These are phyloP conservation scores for Pyrenophora graminea DNA, from an alignment of 2,329 filamentous ascomycete species.

Conservation along the genomic window DNA sequence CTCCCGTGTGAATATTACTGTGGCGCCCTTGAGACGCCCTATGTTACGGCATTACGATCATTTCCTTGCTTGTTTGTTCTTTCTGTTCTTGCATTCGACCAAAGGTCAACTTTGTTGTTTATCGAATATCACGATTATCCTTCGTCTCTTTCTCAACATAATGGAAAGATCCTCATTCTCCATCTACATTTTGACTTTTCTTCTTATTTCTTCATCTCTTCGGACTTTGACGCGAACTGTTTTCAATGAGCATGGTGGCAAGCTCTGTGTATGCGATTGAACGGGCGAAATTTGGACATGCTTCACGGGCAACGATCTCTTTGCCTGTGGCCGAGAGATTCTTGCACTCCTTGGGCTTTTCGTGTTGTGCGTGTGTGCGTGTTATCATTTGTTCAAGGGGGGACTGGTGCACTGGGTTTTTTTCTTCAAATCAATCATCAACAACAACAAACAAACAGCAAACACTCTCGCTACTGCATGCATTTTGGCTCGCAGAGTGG, in stretches of 20 bases:
- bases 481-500: slow-evolving; percentile 9
- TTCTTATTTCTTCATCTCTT: not conserved
- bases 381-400: slow-evolving; percentile 14
- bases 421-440: slow-evolving; percentile 1
- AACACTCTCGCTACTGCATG: slow-evolving; percentile 13
- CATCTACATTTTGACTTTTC: slow-evolving; percentile 27
- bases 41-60: slow-evolving; percentile 45
- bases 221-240: slow-evolving; percentile 33
- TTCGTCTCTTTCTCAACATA: slow-evolving; percentile 33
- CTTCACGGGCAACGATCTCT: slow-evolving; percentile 37
- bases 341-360: slow-evolving; percentile 41
- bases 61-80: slow-evolving; percentile 34
- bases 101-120: slow-evolving; percentile 23
- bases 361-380: slow-evolving; percentile 12
- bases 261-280: slow-evolving; percentile 26
- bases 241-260: slow-evolving; percentile 43
- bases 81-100: slow-evolving; percentile 33
- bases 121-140: slow-evolving; percentile 32
- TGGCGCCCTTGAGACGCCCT: slow-evolving; percentile 31
- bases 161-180: slow-evolving; percentile 31
- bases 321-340: slow-evolving; percentile 43
- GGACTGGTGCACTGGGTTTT: slow-evolving; percentile 2
- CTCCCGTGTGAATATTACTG: slow-evolving; percentile 45
- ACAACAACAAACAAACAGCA: not conserved
- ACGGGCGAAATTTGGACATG: slow-evolving; percentile 16